Base-by-base conservation (phyloP, 306 rosid genomes). In the Cucumis hystrix region DNA sequence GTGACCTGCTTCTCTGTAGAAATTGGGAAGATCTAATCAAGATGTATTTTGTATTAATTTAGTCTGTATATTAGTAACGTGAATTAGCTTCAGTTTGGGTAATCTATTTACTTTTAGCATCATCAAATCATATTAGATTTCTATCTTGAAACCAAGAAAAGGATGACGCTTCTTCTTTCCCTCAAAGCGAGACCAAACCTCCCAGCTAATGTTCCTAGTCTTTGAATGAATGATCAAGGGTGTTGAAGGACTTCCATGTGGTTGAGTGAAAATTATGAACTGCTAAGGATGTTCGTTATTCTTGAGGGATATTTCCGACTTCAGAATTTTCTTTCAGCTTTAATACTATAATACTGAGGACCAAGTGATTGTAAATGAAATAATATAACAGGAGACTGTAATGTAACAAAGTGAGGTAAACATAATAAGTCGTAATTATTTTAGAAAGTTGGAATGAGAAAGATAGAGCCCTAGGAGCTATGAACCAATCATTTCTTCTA, bases 11-110 rank as follows among this genome's bases (percentile, higher is more conserved):
- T 79, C 68, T 4, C 30, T 66, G 79, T 43, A 65, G 72, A 72
- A 78, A 59, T 47, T 47, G 40, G 75, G 80, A 82, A 70, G 79
- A 64, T 78, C 77, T 59, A 75, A 72, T 79, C 10, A 35, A 80
- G 74, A 4, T 71, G 57, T 70, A 47, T 71, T 23, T 67, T 80
- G 76, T 75, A 77, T 71, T 79, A 40, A 63, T 85, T 71, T 78
- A 80, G 41, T 67, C 61, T 73, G 77, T 72, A 64, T 80, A 69
- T 43, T 20, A 45, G 57, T 69, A 45, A 69, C 11, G 1, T 41
- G 57, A 45, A 14, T 15, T 51, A 69, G 1, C 28, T 69, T 12
- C 57, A 21, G 30, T 41, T 45, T 47, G 54, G 54, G 54, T 47
- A 47, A 47, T 47, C 54, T 47, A 47, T 3, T 47, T 3, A 47